A percentile compares a stretch with the other conserved stretches of the same genome.
phyloP scores from a whole-genome alignment of 257 asterid genomes.

The Rauvolfia tetraphylla region DNA sequence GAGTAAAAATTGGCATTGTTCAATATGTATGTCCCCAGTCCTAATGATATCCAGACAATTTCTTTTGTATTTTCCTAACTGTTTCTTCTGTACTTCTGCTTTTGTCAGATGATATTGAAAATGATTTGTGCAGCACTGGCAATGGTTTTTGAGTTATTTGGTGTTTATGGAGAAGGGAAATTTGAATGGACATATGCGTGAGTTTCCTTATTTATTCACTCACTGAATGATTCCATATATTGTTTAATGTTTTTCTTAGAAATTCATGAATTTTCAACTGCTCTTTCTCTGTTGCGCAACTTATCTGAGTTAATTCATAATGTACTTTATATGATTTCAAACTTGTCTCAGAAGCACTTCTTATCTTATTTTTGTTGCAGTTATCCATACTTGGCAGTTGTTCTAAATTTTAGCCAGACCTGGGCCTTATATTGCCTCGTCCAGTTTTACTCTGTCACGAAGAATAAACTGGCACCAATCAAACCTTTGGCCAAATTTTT shows the following conservation, averaged over 20 bases:
- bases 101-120: slow-evolving; percentile 80
- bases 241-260: background rate
- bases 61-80: slow-evolving; percentile 10
- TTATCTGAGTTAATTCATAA: background rate
- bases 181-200: slow-evolving; percentile 95
- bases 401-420: slow-evolving; percentile 93
- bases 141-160: slow-evolving; percentile 64
- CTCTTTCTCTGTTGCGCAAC: background rate
- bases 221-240: background rate
- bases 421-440: slow-evolving; percentile 98
- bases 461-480: slow-evolving; percentile 80
- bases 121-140: slow-evolving; percentile 91
- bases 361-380: slow-evolving; percentile 47
- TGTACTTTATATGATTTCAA: background rate
- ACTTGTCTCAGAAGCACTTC: background rate
- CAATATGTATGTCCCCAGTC: slow-evolving; percentile 67
- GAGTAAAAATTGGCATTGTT: slow-evolving; percentile 92
- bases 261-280: background rate
- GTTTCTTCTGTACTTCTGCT: slow-evolving; percentile 12
- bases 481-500: slow-evolving; percentile 96
- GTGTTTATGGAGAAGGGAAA: slow-evolving; percentile 94
- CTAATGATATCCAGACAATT: background rate
- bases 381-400: slow-evolving; percentile 88
- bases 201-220: slow-evolving; percentile 28
- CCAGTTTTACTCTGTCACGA: slow-evolving; percentile 91